Percentiles rank a stretch among this genome's conserved stretches.
phyloP scores from a whole-genome alignment of 2,329 filamentous ascomycete species.

The Trichoderma pleuroti region DNA sequence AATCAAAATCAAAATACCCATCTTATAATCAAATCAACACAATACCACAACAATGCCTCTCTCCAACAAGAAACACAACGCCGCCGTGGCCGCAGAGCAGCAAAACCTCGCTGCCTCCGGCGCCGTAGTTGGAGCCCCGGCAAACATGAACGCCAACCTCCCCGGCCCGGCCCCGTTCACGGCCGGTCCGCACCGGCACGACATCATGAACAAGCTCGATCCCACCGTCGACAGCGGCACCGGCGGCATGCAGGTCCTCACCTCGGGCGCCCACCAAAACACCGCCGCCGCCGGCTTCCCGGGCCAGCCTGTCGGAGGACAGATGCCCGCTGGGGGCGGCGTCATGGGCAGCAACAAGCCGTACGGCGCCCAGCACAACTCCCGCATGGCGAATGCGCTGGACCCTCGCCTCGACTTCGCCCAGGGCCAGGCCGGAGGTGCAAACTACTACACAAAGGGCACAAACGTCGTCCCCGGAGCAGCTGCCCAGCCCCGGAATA shows the following conservation, averaged over 20 bases:
- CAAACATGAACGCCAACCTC: not conserved
- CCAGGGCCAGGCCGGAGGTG: not conserved
- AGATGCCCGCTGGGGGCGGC: not conserved
- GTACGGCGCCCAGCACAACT: constrained; percentile 29
- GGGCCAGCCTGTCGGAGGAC: not conserved
- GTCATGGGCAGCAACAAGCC: constrained; percentile 16
- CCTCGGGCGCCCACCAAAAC: not conserved
- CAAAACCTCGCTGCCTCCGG: constrained; percentile 4
- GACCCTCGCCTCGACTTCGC: constrained; percentile 46
- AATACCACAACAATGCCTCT: constrained; percentile 4
- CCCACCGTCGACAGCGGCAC: constrained; percentile 20
- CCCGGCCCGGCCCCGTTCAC: constrained; percentile 21
- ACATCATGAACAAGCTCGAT: constrained; percentile 21
- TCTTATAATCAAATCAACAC: not conserved
- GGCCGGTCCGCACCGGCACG: constrained; percentile 21
- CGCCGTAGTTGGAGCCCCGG: not conserved
- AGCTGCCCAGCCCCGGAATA: not conserved
- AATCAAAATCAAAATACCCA: not conserved
- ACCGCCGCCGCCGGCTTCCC: not conserved
- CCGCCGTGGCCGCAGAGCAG: not conserved
- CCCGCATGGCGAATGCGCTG: constrained; percentile 40
- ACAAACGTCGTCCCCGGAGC: not conserved
- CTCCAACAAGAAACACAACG: constrained; percentile 2
- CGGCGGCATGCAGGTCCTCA: constrained; percentile 16
- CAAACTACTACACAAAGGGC: constrained; percentile 12